Conservation (phyloP, 805 yeast genomes). For the Kodamaea jinghongensis region DNA sequence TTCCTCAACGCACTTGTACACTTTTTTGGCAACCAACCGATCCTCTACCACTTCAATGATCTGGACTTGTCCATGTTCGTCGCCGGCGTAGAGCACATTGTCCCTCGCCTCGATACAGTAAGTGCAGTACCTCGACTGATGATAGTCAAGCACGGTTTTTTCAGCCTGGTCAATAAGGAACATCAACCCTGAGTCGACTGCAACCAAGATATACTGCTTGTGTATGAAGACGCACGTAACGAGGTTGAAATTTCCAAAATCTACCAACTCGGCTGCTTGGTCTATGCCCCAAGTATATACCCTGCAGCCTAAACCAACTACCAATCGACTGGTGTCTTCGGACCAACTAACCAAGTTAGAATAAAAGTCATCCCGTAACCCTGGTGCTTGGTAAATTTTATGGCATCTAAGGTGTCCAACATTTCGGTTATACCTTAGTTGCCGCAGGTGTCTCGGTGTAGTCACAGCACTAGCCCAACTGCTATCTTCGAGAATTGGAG, state of each 20-base stretch:
- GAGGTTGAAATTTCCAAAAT: slow-evolving; percentile 39
- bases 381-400: slow-evolving; percentile 52
- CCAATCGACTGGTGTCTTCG: slow-evolving; percentile 42
- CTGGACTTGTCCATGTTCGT: slow-evolving; percentile 58
- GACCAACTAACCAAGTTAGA: slow-evolving; percentile 78
- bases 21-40: slow-evolving; percentile 10
- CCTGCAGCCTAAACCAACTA: slow-evolving; percentile 62
- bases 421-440: background rate
- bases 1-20: slow-evolving; percentile 30
- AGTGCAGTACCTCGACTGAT: slow-evolving; percentile 37
- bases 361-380: slow-evolving; percentile 73
- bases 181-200: slow-evolving; percentile 58
- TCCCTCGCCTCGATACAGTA: slow-evolving; percentile 64
- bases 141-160: slow-evolving; percentile 13
- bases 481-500: too few relatives aligned
- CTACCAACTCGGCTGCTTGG: slow-evolving; percentile 40
- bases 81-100: slow-evolving; percentile 56
- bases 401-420: background rate
- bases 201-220: slow-evolving; percentile 48
- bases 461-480: too few relatives aligned
- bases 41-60: slow-evolving; percentile 32
- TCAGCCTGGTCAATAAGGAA: slow-evolving; percentile 41
- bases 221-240: slow-evolving; percentile 62
- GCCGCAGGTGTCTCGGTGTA: too few relatives aligned
- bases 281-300: slow-evolving; percentile 64